Base-by-base conservation (phyloP, 495 filamentous ascomycete genomes). In the Polyplosphaeria fusca region DNA sequence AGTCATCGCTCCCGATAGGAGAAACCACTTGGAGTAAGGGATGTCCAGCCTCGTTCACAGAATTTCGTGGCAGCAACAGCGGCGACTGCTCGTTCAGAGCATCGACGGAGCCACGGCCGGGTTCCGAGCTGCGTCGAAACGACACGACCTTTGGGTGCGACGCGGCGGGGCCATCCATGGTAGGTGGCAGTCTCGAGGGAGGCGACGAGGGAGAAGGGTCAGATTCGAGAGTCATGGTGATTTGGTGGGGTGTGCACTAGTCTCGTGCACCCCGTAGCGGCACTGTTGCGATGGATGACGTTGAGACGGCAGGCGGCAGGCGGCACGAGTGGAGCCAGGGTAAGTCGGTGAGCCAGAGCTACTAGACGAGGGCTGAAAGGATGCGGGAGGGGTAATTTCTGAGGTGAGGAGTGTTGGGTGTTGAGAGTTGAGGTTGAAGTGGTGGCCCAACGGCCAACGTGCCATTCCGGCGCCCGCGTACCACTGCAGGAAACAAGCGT, bases 81-180 rank as follows among this genome's bases (percentile, higher is more conserved):
- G 83, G 83, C 27, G 82, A 85, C 24, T 77, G 70, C 66, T 86
- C 83, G 56, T 82, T 75, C 19, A 78, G 47, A 47, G 58, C 43
- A 5, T 60, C 55, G 30, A 41, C 26, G 7, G 30, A 22, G 11
- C 28, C 19, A 5, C 38, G 4, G 28, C 23, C n/a, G 4, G 20
- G 26, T 11, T 45, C 45, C 2, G 61, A 61, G 39, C 26, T 41
- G 45, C 60, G 59, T 19, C 60, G 49, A 39, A 66, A 66, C 1
- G 44, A 47, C 4, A 61, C 60, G 16, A 46, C 53, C 28, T 66
- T 66, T 1, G 63, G 56, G 28, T 55, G 52, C 14, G 37, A 22
- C 9, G 39, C 35, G 5, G 30, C 14, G 4, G 40, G 5, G 43
- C 48, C 39, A 20, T 52, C 55, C 20, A 47, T 25, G 25, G 30